Base-by-base conservation (phyloP, 441 rosid species). In the Bocquillonia castaneifolia region DNA sequence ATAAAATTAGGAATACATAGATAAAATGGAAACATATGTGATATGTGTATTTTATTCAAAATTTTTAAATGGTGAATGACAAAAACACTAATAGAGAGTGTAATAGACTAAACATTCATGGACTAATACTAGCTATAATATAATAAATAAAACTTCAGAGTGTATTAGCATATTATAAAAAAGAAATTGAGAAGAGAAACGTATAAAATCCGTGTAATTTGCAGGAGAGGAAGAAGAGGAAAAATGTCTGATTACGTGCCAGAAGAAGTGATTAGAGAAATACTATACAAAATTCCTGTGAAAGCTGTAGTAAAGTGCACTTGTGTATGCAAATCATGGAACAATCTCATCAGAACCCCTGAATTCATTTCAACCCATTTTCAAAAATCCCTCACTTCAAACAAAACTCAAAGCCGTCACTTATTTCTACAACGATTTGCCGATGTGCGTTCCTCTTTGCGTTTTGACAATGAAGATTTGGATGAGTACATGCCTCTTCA, bases 321-420 rank as follows among this genome's bases (percentile, higher is more conserved):
- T 1, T 53, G 69, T 18, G 59, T 66, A 2, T 53, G 61, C 52
- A 66, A 17, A 23, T 54, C 61, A 9, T 53, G 61, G 70, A 36
- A 66, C 15, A 23, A 60, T 57, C 53, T 66, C 14, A 66, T 66
- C 36, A 53, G 54, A 29, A 66, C 22, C 37, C 59, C 39, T 5
- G 12, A 12, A 20, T 66, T 66, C 40, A 39, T 54, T 25, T 66
- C 37, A 10, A 51, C 32, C 6, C 69, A 66, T 15, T 52, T 66
- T 25, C 25, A 18, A 15, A 45, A n/a, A 25, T 3, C 51, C 34
- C 14, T 39, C 17, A 26, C 62, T 9, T 40, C 40, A 4, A 39
- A 29, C 32, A 28, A 61, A 22, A 5, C 1, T n/a, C 65, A 61
- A 40, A 3, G 1, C 22, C 57, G 20, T n/a, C 53, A 15, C 54